Evolutionary conservation across 2,329 filamentous ascomycete species (phyloP).

Genomic region (Cadophora luteo-olivacea): DNA sequence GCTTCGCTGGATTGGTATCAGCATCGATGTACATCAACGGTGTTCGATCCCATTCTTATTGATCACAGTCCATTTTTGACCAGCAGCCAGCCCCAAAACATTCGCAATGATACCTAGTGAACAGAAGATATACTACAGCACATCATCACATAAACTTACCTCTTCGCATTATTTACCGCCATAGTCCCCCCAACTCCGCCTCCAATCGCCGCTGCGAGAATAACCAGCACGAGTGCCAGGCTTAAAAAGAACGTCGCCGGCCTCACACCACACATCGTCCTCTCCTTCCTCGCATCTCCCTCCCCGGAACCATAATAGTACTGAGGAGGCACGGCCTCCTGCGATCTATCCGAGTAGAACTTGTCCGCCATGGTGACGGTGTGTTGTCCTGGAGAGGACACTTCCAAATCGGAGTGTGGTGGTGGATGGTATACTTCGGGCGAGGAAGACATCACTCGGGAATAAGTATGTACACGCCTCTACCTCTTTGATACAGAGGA

Average conservation of each 20-base stretch:
- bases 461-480: background rate
- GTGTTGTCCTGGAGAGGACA: constrained; percentile 8
- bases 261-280: constrained; percentile 25
- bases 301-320: constrained; percentile 7
- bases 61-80: background rate
- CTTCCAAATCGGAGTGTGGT: constrained; percentile 18
- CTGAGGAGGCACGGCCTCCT: constrained; percentile 11
- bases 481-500: background rate
- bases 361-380: constrained; percentile 8
- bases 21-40: background rate
- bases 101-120: background rate
- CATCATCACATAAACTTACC: background rate
- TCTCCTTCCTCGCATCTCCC: constrained; percentile 3
- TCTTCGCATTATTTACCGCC: constrained; percentile 31
- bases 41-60: background rate
- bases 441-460: constrained; percentile 15
- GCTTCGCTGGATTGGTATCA: background rate
- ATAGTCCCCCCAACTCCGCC: constrained; percentile 30
- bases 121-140: background rate
- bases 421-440: constrained; percentile 15
- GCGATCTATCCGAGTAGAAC: constrained; percentile 3
- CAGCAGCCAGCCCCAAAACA: background rate
- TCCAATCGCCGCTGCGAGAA: constrained; percentile 29
- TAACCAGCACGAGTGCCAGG: constrained; percentile 27
- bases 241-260: constrained; percentile 25